Base-by-base conservation (phyloP, 768 basidiomycete genomes). In the Leccinellum albellum region DNA sequence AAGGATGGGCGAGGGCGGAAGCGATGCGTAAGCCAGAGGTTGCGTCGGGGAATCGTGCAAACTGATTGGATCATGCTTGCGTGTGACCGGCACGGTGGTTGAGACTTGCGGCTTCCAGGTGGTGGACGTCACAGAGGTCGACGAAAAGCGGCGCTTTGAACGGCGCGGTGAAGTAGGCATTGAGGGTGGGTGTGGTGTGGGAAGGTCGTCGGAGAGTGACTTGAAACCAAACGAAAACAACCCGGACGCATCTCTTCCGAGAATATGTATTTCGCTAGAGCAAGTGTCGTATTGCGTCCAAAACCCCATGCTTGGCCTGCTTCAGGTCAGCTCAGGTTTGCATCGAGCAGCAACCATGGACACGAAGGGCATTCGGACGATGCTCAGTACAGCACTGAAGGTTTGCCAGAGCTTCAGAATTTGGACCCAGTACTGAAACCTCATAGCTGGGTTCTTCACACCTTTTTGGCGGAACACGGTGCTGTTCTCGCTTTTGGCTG, bases 1-100 rank as follows among this genome's bases (percentile, higher is more conserved):
- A 20, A 79, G 74, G 50, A 87, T 84, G 13, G 89, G 89, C 9
- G 88, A 87, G 0, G 88, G 81, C 4, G 89, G 89, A 42, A 91
- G 78, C 0, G 89, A 91, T 6, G 87, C 79, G 64, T 91, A 91
- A 0, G 83, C 77, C 24, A 84, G 72, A 13, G 81, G 82, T 50
- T 73, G 70, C 17, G 42, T 31, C 3, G 51, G 46, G 1, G 32
- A 40, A 29, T 63, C 68, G 9, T 58, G 56, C 33, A 42, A 46
- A 13, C 42, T 29, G 8, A 33, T 40, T 28, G 21, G 57, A 17
- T 71, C 63, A 29, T 46, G 55, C 10, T 52, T 58, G 46, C 66
- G 61, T 42, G 63, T 53, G 13, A 55, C 46, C 40, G 64, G 20
- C 21, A 59, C 37, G 20, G 54, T 26, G 28, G 53, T 26, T 28